Base-by-base conservation (phyloP, 345 rosid species). In the Gossypium rotundifolium region DNA sequence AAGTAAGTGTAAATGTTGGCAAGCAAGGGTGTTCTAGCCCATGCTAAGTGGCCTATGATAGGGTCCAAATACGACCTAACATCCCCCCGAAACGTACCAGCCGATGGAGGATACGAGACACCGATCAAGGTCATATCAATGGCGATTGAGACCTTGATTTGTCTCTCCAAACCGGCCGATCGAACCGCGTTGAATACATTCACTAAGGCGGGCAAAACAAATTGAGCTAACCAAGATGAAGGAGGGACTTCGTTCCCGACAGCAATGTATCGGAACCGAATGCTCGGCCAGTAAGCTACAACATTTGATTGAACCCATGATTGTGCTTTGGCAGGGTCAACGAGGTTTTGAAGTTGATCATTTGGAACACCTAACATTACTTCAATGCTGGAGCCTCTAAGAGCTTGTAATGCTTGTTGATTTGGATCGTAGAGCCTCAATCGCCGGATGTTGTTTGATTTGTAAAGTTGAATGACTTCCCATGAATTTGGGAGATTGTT, bases 231-330 rank as follows among this genome's bases (percentile, higher is more conserved):
- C 8, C 51, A 46, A 2, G 81, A 65, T 1, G 80, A 49, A 9
- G 83, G 83, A 29, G 77, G 74, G 18, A 85, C 79, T 74, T 85
- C 86, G 13, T 85, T 85, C 18, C 86, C 88, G 1, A 85, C 86
- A 3, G 83, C 86, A 65, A 85, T 83, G 79, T 83, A 85, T 16
- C 81, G 61, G 74, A 85, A 70, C 48, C 58, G 71, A 63, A 85
- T 86, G 4, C 67, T 45, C 0, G 88, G 82, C 59, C 79, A 79
- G 79, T 57, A 81, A 42, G 53, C 76, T 40, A 59, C 38, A 12
- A 83, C 79, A 40, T 85, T 83, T 70, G 33, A 73, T 22, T 76
- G 82, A n/a, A 85, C 86, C 86, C 86, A 83, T 1, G 77, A 52
- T 0, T 77, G 69, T 5, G 86, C 88, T 5, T 74, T 42, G 10